phyloP scores from a whole-genome alignment of 768 basidiomycete species.

The Boletus huronensis region DNA sequence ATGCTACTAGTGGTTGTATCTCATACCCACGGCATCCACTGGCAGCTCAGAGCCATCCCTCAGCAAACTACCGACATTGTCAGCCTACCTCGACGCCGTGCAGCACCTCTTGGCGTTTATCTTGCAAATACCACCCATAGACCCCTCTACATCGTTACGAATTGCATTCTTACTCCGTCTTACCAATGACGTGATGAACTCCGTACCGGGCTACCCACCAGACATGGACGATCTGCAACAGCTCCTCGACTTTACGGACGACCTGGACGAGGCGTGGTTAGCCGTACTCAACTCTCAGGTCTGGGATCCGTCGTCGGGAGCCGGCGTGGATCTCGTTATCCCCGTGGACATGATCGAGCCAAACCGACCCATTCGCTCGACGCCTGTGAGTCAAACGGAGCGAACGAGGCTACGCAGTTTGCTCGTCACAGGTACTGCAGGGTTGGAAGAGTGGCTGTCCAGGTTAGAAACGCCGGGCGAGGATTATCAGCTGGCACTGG shows the following conservation, averaged over 20 bases:
- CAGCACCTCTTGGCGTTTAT: constrained; percentile 57
- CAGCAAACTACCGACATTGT: constrained; percentile 54
- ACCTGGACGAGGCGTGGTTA: constrained; percentile 74
- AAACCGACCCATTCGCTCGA: constrained; percentile 33
- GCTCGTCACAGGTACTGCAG: constrained; percentile 54
- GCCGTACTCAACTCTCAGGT: constrained; percentile 59
- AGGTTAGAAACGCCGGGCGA: constrained; percentile 26
- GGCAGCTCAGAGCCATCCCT: constrained; percentile 35
- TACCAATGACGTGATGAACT: constrained; percentile 60
- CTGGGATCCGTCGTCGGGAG: constrained; percentile 55
- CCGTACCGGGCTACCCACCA: constrained; percentile 60
- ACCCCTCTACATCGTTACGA: constrained; percentile 65
- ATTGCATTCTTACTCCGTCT: constrained; percentile 66
- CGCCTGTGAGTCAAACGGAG: constrained; percentile 66
- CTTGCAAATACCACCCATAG: constrained; percentile 71
- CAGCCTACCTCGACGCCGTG: constrained; percentile 55
- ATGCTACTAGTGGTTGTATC: background rate
- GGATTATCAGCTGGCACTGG: constrained; percentile 38
- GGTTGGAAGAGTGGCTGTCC: constrained; percentile 67
- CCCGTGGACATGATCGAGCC: constrained; percentile 35
- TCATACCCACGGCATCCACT: constrained; percentile 4
- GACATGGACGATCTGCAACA: constrained; percentile 42
- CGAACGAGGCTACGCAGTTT: constrained; percentile 66
- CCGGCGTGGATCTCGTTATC: constrained; percentile 40
- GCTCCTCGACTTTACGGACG: constrained; percentile 64